Base-by-base conservation (phyloP, 108 stramenopile species). In the Cylindrotheca fusiformis region DNA sequence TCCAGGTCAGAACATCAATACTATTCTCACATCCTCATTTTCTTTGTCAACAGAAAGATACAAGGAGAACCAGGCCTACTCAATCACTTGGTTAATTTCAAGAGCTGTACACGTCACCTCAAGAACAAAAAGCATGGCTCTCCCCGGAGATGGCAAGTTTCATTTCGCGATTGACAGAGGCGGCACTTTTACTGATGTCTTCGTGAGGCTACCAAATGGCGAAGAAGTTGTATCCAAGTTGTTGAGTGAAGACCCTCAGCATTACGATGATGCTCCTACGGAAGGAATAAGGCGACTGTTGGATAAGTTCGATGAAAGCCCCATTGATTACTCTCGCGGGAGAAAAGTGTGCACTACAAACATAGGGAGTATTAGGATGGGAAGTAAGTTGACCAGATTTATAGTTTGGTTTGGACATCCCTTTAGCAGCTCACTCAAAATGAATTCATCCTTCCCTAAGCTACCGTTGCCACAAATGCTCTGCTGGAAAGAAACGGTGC, bases 401-500 rank as follows among this genome's bases (percentile, higher is more conserved):
- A n/a, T n/a, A n/a, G n/a, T n/a, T n/a, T n/a, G n/a, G n/a, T n/a
- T n/a, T n/a, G n/a, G n/a, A n/a, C n/a, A n/a, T n/a, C n/a, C n/a
- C n/a, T n/a, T n/a, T n/a, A n/a, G n/a, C n/a, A n/a, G n/a, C n/a
- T n/a, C n/a, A n/a, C n/a, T n/a, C n/a, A n/a, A n/a, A n/a, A n/a
- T n/a, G n/a, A n/a, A n/a, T n/a, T n/a, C n/a, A n/a, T n/a, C n/a
- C n/a, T n/a, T n/a, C n/a, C n/a, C n/a, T n/a, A n/a, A n/a, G 36
- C 98, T 6, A 95, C 96, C 23, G 97, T 98, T 26, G 97, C 98
- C 0, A 98, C 98, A 50, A 98, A 98, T 65, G 98, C 97, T 2
- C 68, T 99, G 55, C 67, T 99, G 55, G 98, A 99, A 78, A 80
- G 97, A 36, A 74, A 96, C 44, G 98, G 98, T 12, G 94, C 91